These are phyloP conservation scores for sorghum (Sorghum bicolor) DNA, from an alignment of 176 grass and related monocot genomes.

Conservation along the genomic window DNA sequence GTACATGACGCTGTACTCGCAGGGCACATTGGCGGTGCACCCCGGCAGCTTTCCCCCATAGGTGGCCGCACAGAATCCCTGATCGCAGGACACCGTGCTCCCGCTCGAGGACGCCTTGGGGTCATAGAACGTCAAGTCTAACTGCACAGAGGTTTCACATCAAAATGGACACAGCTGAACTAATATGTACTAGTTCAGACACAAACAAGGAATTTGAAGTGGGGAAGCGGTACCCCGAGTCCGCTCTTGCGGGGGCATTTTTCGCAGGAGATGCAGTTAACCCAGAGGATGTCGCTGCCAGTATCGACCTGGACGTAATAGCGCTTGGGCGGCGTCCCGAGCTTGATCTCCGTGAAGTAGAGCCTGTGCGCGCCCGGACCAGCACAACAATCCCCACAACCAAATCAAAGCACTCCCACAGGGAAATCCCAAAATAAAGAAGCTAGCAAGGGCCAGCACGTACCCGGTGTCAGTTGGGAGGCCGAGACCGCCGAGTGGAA, in stretches of 20 bases:
- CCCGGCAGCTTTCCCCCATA: slow-evolving; percentile 53
- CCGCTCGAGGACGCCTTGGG: slow-evolving; percentile 60
- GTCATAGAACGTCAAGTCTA: slow-evolving; percentile 88
- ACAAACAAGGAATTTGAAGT: neutral
- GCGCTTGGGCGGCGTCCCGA: slow-evolving; percentile 76
- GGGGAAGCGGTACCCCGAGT: slow-evolving; percentile 52
- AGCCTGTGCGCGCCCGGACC: slow-evolving; percentile 39
- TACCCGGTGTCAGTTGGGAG: slow-evolving; percentile 72
- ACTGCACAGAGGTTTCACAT: slow-evolving; percentile 31
- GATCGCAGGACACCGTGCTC: slow-evolving; percentile 43
- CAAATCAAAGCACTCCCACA: neutral
- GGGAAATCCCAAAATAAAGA: neutral
- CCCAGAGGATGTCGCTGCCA: slow-evolving; percentile 93
- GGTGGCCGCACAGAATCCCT: slow-evolving; percentile 59
- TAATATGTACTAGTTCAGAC: neutral
- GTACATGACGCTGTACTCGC: slow-evolving; percentile 75
- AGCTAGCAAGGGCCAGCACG: neutral
- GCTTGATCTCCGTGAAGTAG: slow-evolving; percentile 83
- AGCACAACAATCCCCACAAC: neutral
- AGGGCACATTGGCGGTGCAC: slow-evolving; percentile 46
- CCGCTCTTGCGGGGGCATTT: slow-evolving; percentile 76
- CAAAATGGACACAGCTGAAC: neutral
- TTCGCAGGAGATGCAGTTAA: slow-evolving; percentile 81
- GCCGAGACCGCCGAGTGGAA: slow-evolving; percentile 62
- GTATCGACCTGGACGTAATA: slow-evolving; percentile 96